Conservation (phyloP, 2,329 filamentous ascomycete species). For the Colletotrichum simmondsii region DNA sequence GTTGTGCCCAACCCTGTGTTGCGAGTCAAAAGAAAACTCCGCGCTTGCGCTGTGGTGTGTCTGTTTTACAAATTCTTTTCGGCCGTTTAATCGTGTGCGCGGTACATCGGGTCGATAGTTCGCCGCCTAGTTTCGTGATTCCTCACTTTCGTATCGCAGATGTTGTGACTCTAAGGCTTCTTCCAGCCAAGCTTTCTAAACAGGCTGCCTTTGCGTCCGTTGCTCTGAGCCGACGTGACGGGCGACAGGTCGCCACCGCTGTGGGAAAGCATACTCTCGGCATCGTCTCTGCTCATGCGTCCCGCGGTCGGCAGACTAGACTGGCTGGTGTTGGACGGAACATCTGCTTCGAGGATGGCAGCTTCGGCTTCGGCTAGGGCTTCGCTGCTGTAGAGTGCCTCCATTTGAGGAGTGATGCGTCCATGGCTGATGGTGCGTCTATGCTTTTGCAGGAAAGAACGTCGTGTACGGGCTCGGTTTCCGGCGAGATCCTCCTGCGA, state of each 20-base stretch:
- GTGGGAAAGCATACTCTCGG: constrained; percentile 49
- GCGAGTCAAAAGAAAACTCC: constrained; percentile 21
- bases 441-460: constrained; percentile 59
- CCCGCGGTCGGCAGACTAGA: constrained; percentile 29
- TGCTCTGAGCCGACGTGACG: constrained; percentile 18
- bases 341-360: constrained; percentile 19
- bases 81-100: constrained; percentile 31
- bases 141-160: background rate
- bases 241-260: constrained; percentile 38
- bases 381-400: constrained; percentile 46
- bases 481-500: constrained; percentile 63
- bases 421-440: constrained; percentile 60
- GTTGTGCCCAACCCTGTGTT: background rate
- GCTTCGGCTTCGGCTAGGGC: constrained; percentile 38
- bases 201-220: constrained; percentile 16
- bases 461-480: constrained; percentile 53
- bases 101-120: background rate
- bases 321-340: constrained; percentile 13
- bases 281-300: constrained; percentile 47
- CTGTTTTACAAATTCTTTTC: constrained; percentile 25
- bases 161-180: constrained; percentile 16
- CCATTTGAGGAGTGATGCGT: constrained; percentile 50
- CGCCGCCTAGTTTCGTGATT: background rate
- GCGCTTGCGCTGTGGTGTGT: constrained; percentile 30
- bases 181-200: constrained; percentile 26